phyloP scores from a whole-genome alignment of 148 eudicot genomes.

The Euryodendron excelsum region DNA sequence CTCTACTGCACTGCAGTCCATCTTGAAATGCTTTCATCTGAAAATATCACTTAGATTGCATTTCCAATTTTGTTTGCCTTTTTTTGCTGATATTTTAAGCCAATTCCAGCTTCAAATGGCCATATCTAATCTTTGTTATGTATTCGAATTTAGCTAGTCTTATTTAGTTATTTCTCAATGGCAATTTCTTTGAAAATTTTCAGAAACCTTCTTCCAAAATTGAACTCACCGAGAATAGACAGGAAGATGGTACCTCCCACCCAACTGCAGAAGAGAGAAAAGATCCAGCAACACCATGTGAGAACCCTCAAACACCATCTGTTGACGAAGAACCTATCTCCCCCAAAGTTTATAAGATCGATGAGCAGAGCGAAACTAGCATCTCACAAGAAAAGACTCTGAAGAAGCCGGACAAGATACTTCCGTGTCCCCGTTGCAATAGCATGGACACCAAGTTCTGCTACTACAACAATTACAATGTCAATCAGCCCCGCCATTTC shows the following conservation, averaged over 20 bases:
- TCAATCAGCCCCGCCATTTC: conserved; percentile 64
- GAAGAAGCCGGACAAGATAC: conserved; percentile 56
- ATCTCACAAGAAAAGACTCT: conserved; percentile 30
- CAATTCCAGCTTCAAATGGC: not conserved
- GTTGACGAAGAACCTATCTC: conserved; percentile 17
- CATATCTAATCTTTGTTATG: not conserved
- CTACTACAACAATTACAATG: conserved; percentile 67
- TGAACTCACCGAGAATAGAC: conserved; percentile 18
- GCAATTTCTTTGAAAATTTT: not conserved
- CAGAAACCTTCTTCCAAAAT: conserved; percentile 37
- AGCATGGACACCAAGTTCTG: conserved; percentile 73
- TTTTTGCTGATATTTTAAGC: not conserved
- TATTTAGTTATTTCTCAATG: too few species aligned
- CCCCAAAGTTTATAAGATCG: conserved; percentile 19
- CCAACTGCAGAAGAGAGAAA: conserved; percentile 20
- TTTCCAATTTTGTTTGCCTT: not conserved
- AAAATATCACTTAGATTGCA: not conserved
- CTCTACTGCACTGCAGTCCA: too few species aligned
- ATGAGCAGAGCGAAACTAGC: conserved; percentile 37
- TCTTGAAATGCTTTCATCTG: not conserved
- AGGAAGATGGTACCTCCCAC: conserved; percentile 22
- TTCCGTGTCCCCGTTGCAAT: conserved; percentile 66
- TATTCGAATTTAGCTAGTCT: not conserved
- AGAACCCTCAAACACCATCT: conserved; percentile 20
- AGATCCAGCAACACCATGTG: conserved; percentile 23